These are phyloP conservation scores for Glarea lozoyensis DNA, from an alignment of 495 filamentous ascomycete species.

Conservation along the genomic window DNA sequence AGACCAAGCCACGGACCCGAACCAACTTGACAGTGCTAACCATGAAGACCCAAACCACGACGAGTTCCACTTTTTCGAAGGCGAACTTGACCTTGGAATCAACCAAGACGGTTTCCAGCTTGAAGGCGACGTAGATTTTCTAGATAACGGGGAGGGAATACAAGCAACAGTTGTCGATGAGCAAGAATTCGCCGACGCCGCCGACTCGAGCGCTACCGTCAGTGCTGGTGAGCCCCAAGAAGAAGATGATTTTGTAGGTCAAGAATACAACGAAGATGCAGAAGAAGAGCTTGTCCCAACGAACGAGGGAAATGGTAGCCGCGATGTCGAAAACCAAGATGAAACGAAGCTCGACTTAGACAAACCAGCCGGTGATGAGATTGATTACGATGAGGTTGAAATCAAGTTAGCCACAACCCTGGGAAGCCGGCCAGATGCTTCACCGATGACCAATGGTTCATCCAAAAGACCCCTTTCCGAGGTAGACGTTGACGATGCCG, in stretches of 20 bases:
- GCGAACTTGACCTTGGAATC: no score
- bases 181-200: background rate
- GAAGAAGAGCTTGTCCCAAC: background rate
- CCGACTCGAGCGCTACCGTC: slow-evolving; percentile 11
- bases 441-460: slow-evolving; percentile 2
- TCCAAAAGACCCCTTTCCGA: slow-evolving; percentile 18
- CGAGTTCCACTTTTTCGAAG: no score
- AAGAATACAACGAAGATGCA: background rate
- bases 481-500: slow-evolving; percentile 12
- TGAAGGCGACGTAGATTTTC: background rate
- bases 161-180: background rate
- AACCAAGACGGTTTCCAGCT: no score
- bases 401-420: slow-evolving; percentile 10
- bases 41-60: background rate
- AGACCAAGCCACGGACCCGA: background rate
- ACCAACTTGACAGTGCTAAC: background rate
- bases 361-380: slow-evolving; percentile 21
- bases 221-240: slow-evolving; percentile 9
- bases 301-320: background rate
- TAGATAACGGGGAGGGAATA: no score
- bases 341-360: slow-evolving; percentile 19
- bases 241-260: slow-evolving; percentile 8
- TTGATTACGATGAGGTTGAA: slow-evolving; percentile 22
- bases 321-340: slow-evolving; percentile 23
- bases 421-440: background rate